Conservation (phyloP, 1,139 yeast species). For the Arxiozyma heterogenica region DNA sequence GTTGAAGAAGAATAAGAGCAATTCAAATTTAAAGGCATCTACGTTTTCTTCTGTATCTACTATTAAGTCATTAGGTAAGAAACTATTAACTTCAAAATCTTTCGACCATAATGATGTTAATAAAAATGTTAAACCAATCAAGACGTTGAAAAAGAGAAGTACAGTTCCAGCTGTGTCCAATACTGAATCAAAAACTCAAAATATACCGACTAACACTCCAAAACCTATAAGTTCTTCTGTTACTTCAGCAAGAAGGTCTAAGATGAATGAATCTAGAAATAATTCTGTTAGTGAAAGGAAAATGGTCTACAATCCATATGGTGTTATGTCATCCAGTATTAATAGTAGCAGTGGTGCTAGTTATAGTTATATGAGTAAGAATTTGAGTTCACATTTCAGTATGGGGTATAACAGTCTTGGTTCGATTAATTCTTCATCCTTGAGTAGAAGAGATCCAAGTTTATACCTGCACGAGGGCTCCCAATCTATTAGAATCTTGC, state of each 20-base stretch:
- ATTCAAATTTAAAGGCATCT: not conserved
- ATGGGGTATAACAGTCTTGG: not conserved
- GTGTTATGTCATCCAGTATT: slow-evolving; percentile 18
- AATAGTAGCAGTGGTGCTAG: not conserved
- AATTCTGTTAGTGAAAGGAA: slow-evolving; percentile 5
- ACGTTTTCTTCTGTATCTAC: slow-evolving; percentile 7
- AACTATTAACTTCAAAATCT: slow-evolving; percentile 11
- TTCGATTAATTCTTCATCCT: slow-evolving; percentile 1
- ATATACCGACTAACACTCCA: not conserved
- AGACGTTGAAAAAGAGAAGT: slow-evolving; percentile 1
- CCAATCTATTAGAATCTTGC: slow-evolving; percentile 39
- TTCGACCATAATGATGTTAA: slow-evolving; percentile 6
- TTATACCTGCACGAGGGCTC: slow-evolving; percentile 31
- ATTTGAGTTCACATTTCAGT: not conserved
- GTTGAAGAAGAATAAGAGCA: slow-evolving; percentile 1
- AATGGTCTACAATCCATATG: slow-evolving; percentile 30
- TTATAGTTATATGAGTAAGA: not conserved
- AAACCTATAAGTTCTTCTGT: not conserved
- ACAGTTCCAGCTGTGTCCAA: slow-evolving; percentile 2
- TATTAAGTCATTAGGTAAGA: slow-evolving; percentile 17
- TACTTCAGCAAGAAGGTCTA: not conserved
- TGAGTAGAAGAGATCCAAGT: slow-evolving; percentile 15
- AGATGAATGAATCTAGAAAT: slow-evolving; percentile 1
- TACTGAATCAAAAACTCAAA: not conserved
- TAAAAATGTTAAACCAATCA: slow-evolving; percentile 1